These are phyloP conservation scores for Phtheirospermum japonicum DNA, from an alignment of 257 asterid species.

Conservation along the genomic window DNA sequence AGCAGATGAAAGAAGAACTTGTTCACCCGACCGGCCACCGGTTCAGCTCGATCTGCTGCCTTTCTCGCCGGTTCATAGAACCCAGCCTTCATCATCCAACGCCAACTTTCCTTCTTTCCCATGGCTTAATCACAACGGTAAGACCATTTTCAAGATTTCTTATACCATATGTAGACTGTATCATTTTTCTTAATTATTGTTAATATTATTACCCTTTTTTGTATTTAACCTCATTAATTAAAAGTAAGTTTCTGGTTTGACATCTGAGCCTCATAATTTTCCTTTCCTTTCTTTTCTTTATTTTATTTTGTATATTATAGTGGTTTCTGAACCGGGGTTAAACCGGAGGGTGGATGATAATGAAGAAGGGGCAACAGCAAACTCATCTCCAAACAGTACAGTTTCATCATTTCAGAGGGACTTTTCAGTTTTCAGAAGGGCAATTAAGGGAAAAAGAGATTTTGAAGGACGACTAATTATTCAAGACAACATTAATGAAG, in stretches of 20 bases:
- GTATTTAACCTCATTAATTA: too few relatives aligned
- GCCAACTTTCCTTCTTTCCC: slow-evolving; percentile 49
- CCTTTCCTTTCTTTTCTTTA: too few relatives aligned
- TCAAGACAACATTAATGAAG: slow-evolving; percentile 8
- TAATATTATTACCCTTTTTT: too few relatives aligned
- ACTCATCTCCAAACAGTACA: slow-evolving; percentile 18
- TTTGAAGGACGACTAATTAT: slow-evolving; percentile 24
- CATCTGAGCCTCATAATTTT: too few relatives aligned
- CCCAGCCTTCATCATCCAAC: slow-evolving; percentile 29
- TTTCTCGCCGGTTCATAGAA: slow-evolving; percentile 47
- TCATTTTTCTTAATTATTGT: too few relatives aligned
- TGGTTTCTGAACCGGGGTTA: slow-evolving; percentile 25
- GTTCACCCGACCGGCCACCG: slow-evolving; percentile 60
- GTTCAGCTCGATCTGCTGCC: slow-evolving; percentile 84
- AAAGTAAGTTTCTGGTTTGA: too few relatives aligned
- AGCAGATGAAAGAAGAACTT: slow-evolving; percentile 26
- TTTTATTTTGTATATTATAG: slow-evolving; percentile 28
- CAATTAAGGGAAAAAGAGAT: slow-evolving; percentile 43
- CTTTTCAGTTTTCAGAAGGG: slow-evolving; percentile 28
- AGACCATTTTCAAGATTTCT: too few relatives aligned
- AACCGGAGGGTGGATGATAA: slow-evolving; percentile 21
- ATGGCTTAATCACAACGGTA: slow-evolving; percentile 69
- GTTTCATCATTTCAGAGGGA: slow-evolving; percentile 63
- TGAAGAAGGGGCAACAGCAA: not conserved
- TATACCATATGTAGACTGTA: too few relatives aligned